A percentile compares a stretch with the other conserved stretches of the same genome.
Conservation (phyloP, 163 green algal genomes). For the Scenedesmus sp. region DNA sequence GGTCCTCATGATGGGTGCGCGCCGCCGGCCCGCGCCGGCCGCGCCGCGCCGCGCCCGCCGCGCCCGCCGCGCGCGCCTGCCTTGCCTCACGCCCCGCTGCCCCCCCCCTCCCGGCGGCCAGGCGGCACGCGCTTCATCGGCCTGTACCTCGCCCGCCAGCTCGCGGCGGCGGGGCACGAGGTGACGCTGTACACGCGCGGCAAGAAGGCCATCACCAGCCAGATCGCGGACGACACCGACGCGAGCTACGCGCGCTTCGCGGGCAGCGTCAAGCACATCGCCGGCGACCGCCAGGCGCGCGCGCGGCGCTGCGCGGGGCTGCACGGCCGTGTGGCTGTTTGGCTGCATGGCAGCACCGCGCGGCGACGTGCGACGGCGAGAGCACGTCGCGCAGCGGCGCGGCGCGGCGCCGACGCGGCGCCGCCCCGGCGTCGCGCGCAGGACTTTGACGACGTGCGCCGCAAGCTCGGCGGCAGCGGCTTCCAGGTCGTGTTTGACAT, state of each 20-base stretch:
- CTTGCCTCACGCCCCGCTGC: neutral
- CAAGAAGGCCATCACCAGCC: constrained; percentile 85
- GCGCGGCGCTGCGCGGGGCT: neutral
- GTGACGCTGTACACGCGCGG: constrained; percentile 95
- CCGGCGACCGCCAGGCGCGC: constrained; percentile 81
- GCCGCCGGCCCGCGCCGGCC: too few species aligned
- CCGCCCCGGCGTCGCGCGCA: too few species aligned
- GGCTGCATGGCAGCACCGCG: too few species aligned
- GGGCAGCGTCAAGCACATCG: constrained; percentile 90
- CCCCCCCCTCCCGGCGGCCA: constrained; percentile 34
- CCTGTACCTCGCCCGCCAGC: constrained; percentile 92
- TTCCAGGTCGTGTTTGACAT: constrained; percentile 99
- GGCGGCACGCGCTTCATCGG: constrained; percentile 97
- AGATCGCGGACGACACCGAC: constrained; percentile 92
- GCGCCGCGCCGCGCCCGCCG: too few species aligned
- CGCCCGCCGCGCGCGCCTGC: too few species aligned
- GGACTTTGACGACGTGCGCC: constrained; percentile 76
- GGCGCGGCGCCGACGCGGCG: neutral
- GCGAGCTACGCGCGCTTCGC: constrained; percentile 78
- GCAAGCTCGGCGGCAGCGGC: constrained; percentile 66
- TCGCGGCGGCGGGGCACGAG: constrained; percentile 91
- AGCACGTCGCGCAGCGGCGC: neutral
- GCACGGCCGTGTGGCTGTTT: neutral
- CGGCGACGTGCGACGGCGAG: too few species aligned
- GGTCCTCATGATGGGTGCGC: constrained; percentile 85